These are phyloP conservation scores for Cercospora berteroae DNA, from an alignment of 2,329 filamentous ascomycete genomes.

Conservation along the genomic window DNA sequence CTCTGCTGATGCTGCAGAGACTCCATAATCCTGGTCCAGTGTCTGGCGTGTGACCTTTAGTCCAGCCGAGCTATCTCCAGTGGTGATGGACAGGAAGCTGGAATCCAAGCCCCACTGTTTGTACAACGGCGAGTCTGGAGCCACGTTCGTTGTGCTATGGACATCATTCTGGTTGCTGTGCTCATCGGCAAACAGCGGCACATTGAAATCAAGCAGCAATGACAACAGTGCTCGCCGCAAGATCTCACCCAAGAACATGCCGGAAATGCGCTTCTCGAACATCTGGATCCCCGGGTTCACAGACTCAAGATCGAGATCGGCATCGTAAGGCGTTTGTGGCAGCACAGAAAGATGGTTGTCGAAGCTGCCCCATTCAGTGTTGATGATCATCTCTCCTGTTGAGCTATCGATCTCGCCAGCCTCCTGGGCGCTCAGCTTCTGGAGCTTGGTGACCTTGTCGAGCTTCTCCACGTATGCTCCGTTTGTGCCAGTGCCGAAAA, in stretches of 20 bases:
- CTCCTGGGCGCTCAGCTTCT: conserved; percentile 42
- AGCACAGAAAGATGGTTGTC: conserved; percentile 89
- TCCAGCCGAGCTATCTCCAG: conserved; percentile 72
- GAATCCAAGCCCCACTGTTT: conserved; percentile 89
- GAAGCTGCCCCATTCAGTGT: conserved; percentile 98
- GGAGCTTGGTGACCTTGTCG: conserved; percentile 75
- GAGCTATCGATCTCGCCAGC: conserved; percentile 67
- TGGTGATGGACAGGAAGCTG: conserved; percentile 81
- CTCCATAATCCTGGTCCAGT: conserved; percentile 71
- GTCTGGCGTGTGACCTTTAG: conserved; percentile 72
- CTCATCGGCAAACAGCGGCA: conserved; percentile 72
- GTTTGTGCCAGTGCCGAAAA: conserved; percentile 97
- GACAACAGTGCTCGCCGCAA: conserved; percentile 73
- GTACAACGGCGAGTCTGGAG: conserved; percentile 65
- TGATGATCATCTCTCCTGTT: conserved; percentile 94
- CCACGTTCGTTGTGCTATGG: conserved; percentile 67
- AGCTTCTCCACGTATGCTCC: conserved; percentile 96
- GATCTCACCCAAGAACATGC: conserved; percentile 97
- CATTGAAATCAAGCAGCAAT: conserved; percentile 65
- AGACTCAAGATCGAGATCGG: conserved; percentile 71
- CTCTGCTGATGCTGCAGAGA: conserved; percentile 73
- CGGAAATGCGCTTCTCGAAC: conserved; percentile 97
- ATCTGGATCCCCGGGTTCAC: conserved; percentile 94
- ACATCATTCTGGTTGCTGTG: conserved; percentile 68
- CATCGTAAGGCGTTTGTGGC: conserved; percentile 81